A percentile compares a stretch with the other conserved stretches of the same genome.
Conservation (phyloP, 1,284 basidiomycete species). For the Malassezia cuniculi region DNA sequence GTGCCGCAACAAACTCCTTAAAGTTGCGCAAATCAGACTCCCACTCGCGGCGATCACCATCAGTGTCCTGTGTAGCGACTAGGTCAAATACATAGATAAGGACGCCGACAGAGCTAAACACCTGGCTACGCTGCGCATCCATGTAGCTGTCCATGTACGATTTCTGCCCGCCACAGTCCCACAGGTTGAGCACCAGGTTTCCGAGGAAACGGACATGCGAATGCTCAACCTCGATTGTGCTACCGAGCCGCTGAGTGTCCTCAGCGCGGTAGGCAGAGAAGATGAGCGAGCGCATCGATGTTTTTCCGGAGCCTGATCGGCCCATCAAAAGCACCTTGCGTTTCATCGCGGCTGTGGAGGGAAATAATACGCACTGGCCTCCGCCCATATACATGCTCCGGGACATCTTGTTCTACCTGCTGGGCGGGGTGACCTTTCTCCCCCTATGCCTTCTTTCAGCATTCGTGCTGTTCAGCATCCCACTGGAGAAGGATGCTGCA, state of each 20-base stretch:
- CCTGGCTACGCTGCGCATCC: conserved; percentile 71
- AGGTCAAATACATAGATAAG: conserved; percentile 98
- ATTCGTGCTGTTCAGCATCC: not conserved
- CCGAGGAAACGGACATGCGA: conserved; percentile 93
- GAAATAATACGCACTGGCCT: not conserved
- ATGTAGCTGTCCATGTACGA: conserved; percentile 95
- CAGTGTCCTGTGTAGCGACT: conserved; percentile 30
- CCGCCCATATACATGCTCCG: conserved; percentile 27
- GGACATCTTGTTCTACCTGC: conserved; percentile 36
- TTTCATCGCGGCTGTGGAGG: conserved; percentile 10
- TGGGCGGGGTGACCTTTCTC: conserved; percentile 41
- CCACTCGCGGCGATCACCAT: conserved; percentile 49
- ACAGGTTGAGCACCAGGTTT: conserved; percentile 80
- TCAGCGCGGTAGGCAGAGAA: conserved; percentile 92
- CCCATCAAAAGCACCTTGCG: conserved; percentile 39
- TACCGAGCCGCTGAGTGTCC: conserved; percentile 77
- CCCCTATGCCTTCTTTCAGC: conserved; percentile 24
- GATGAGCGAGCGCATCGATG: conserved; percentile 96
- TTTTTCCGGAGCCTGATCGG: conserved; percentile 53
- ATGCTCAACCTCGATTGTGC: conserved; percentile 94
- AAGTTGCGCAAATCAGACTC: conserved; percentile 45
- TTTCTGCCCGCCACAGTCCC: conserved; percentile 98
- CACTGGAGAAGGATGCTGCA: not conserved
- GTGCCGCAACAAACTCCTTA: conserved; percentile 31
- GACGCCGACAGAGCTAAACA: conserved; percentile 89